These are phyloP conservation scores for Cladosporium halotolerans DNA, from an alignment of 2,329 filamentous ascomycete genomes.

Conservation along the genomic window DNA sequence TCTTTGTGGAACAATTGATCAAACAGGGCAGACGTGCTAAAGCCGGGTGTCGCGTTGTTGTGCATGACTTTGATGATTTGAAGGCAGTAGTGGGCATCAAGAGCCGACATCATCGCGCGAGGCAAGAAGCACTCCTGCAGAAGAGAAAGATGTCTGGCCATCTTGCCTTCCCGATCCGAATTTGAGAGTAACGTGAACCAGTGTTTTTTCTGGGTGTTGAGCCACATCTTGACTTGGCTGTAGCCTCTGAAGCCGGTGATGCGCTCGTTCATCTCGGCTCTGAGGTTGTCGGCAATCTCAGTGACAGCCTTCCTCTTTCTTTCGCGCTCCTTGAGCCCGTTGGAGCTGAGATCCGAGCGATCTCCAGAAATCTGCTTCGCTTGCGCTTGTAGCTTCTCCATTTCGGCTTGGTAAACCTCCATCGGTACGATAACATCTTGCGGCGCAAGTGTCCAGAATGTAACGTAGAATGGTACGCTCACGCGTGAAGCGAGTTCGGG, in stretches of 20 bases:
- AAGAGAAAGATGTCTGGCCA: constrained; percentile 65
- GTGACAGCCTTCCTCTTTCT: constrained; percentile 63
- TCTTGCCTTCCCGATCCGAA: constrained; percentile 35
- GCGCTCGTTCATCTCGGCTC: constrained; percentile 67
- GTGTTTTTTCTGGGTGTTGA: constrained; percentile 67
- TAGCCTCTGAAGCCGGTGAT: constrained; percentile 50
- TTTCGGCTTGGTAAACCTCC: constrained; percentile 71
- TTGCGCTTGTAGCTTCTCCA: constrained; percentile 60
- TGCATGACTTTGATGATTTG: constrained; percentile 84
- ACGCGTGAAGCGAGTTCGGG: constrained; percentile 62
- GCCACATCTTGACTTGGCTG: constrained; percentile 59
- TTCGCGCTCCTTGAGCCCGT: constrained; percentile 60
- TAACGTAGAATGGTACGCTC: constrained; percentile 74
- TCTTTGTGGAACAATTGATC: constrained; percentile 80
- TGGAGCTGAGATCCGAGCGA: constrained; percentile 64
- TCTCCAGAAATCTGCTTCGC: constrained; percentile 63
- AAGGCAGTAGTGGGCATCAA: constrained; percentile 85
- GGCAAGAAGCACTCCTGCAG: constrained; percentile 92
- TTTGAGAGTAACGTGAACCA: constrained; percentile 63
- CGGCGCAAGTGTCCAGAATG: constrained; percentile 86
- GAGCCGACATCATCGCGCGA: constrained; percentile 71
- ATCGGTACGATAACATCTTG: constrained; percentile 73
- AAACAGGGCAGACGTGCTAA: constrained; percentile 77
- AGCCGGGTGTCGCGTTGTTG: constrained; percentile 73
- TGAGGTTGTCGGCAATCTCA: constrained; percentile 61